These are phyloP conservation scores for Alternaria brassicae DNA, from an alignment of 2,329 filamentous ascomycete species.

Conservation along the genomic window DNA sequence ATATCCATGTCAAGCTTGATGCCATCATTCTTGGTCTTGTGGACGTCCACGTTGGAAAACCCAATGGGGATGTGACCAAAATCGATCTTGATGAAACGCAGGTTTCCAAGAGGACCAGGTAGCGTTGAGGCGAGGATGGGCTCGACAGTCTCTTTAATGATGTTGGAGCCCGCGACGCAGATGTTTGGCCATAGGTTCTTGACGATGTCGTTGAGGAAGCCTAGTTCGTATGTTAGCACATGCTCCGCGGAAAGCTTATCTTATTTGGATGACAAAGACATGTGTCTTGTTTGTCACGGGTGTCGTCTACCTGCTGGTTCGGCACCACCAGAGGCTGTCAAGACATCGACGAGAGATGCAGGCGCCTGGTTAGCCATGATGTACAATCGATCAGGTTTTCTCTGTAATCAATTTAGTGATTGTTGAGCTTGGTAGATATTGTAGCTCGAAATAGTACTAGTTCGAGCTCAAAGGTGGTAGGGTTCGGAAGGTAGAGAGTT, in stretches of 20 bases:
- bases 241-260: not conserved
- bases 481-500: not conserved
- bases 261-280: too few species aligned
- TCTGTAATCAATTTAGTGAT: not conserved
- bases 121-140: constrained; percentile 58
- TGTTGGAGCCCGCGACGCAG: constrained; percentile 53
- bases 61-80: constrained; percentile 53
- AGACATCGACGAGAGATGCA: constrained; percentile 45
- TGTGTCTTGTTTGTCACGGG: not conserved
- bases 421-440: not conserved
- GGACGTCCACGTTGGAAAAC: constrained; percentile 54
- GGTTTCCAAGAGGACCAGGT: constrained; percentile 53
- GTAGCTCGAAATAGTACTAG: not conserved
- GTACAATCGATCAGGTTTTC: not conserved
- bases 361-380: constrained; percentile 15
- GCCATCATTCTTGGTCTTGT: constrained; percentile 54
- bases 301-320: constrained; percentile 49
- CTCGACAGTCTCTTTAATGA: constrained; percentile 58
- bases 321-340: constrained; percentile 53
- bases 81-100: constrained; percentile 58
- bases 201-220: constrained; percentile 59
- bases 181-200: constrained; percentile 60
- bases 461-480: not conserved
- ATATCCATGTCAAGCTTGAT: constrained; percentile 60
- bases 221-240: constrained; percentile 22